These are phyloP conservation scores for Astragalus glycyphyllos DNA, from an alignment of 306 rosid species.

Conservation along the genomic window DNA sequence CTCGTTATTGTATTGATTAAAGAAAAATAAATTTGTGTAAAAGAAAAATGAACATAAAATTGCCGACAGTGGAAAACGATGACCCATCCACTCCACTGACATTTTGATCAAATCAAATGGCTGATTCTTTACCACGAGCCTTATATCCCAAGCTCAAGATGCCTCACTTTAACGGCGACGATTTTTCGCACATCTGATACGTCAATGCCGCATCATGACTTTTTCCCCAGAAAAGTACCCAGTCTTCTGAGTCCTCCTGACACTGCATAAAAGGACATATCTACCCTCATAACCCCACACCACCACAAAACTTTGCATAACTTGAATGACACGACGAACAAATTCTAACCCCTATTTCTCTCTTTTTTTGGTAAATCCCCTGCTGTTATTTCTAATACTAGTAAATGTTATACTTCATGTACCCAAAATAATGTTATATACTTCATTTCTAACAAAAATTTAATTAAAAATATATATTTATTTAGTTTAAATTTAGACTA, in stretches of 20 bases:
- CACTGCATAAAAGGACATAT: neutral
- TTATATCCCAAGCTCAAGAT: neutral
- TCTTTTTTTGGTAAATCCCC: too few species aligned
- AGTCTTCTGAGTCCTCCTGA: neutral
- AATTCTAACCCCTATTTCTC: too few species aligned
- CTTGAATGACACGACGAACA: slow-evolving; percentile 3
- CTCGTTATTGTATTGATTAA: too few species aligned
- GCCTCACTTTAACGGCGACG: slow-evolving; percentile 65
- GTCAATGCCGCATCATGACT: slow-evolving; percentile 4
- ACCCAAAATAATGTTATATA: too few species aligned
- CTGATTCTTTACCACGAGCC: slow-evolving; percentile 23
- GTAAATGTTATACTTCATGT: too few species aligned
- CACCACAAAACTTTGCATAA: neutral
- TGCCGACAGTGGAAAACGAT: slow-evolving; percentile 39
- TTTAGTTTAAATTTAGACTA: too few species aligned
- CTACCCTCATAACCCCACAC: neutral
- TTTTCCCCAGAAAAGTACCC: neutral
- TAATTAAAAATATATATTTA: too few species aligned
- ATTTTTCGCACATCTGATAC: slow-evolving; percentile 47
- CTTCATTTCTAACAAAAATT: too few species aligned
- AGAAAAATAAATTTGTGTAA: neutral
- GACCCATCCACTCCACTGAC: slow-evolving; percentile 22
- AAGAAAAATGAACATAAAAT: slow-evolving; percentile 5
- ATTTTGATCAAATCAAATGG: slow-evolving; percentile 26
- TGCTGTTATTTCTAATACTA: too few species aligned